Base-by-base conservation (phyloP, 768 basidiomycete species). In the Austroboletus eburneus region DNA sequence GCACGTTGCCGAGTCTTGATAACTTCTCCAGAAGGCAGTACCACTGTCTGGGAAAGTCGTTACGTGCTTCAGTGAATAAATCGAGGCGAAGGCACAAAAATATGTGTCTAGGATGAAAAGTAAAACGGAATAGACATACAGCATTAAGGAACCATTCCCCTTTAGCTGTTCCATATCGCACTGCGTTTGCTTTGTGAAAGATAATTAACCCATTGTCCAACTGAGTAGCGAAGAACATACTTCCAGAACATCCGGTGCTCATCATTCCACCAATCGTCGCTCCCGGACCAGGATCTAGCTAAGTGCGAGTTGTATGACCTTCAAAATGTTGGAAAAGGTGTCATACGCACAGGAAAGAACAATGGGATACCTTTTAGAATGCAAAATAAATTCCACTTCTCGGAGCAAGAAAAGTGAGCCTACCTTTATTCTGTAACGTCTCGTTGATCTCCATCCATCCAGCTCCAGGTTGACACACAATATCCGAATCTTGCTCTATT, bases 71-170 rank as follows among this genome's bases (percentile, higher is more conserved):
- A n/a, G n/a, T n/a, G n/a, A n/a, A n/a, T n/a, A n/a, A n/a, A n/a
- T n/a, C n/a, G n/a, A n/a, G n/a, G n/a, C n/a, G n/a, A n/a, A n/a
- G n/a, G n/a, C 17, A 18, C 12, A 25, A 16, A 39, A 12, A 17
- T 3, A 8, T 4, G n/a, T 16, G 24, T 37, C 45, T 17, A 45
- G 20, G 24, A 10, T 10, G 4, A 4, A n/a, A n/a, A n/a, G n/a
- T 20, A 40, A 16, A 22, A 18, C 20, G 33, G 25, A 39, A 40
- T 0, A 5, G 27, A 68, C 78, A 41, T 58, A 89, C 89, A 20
- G 78, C 78, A 55, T 92, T 93, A 34, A 94, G 69, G 58, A 94
- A 90, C 91, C 91, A 93, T 68, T 93, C 91, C 0, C 74, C 87
- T 60, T 85, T 90, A 0, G 90, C 91, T 7, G 91, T 94, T 9